phyloP scores from a whole-genome alignment of 768 basidiomycete genomes.

The Lentinula boryana region DNA sequence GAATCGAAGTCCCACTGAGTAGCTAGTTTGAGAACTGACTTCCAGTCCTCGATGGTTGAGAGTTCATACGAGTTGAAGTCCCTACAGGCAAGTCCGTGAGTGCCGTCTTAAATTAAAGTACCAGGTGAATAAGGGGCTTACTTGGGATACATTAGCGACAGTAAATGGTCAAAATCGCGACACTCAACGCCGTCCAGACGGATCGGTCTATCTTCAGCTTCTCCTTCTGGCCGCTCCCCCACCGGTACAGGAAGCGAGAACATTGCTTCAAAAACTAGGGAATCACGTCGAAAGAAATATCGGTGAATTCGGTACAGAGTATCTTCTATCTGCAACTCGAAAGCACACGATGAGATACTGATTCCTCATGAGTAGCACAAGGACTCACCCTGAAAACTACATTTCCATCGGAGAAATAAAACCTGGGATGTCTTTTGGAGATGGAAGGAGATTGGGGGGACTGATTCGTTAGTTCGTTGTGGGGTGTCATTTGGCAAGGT shows the following conservation, averaged over 20 bases:
- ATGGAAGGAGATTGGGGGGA: background rate
- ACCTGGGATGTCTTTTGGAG: conserved; percentile 18
- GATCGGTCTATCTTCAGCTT: conserved; percentile 28
- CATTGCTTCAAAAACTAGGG: conserved; percentile 21
- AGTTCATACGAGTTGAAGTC: background rate
- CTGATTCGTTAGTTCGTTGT: background rate
- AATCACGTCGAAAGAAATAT: conserved; percentile 38
- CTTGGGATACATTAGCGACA: conserved; percentile 52
- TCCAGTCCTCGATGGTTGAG: conserved; percentile 23
- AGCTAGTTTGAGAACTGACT: conserved; percentile 26
- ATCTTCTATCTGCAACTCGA: conserved; percentile 39
- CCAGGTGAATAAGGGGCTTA: conserved; percentile 12
- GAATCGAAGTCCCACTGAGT: conserved; percentile 22
- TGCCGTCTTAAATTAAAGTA: no score
- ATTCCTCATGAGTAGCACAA: background rate
- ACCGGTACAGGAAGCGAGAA: conserved; percentile 29
- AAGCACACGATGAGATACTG: background rate
- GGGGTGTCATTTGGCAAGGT: background rate
- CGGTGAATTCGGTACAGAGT: conserved; percentile 45
- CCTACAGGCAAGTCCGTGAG: background rate
- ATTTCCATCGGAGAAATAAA: conserved; percentile 25
- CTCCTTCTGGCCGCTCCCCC: conserved; percentile 16
- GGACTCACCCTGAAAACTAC: conserved; percentile 24
- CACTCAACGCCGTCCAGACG: conserved; percentile 37
- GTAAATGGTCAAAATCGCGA: conserved; percentile 44